Conservation (phyloP, 768 basidiomycete genomes). For the Kwoniella dendrophila region DNA sequence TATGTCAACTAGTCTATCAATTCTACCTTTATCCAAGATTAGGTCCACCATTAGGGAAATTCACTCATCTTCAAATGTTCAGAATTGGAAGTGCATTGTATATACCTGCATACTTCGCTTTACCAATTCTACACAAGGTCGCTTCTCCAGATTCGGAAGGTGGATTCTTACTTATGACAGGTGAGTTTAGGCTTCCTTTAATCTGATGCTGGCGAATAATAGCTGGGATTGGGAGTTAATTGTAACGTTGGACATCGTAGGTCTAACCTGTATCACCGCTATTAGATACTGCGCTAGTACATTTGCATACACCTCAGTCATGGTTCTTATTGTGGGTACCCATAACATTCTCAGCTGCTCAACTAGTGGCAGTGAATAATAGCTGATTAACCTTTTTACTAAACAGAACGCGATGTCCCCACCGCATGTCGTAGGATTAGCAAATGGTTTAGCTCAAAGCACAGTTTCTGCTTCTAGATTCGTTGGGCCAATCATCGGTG, state of each 20-base stretch:
- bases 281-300: constrained; percentile 83
- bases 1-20: constrained; percentile 86
- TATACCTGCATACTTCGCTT: constrained; percentile 84
- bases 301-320: constrained; percentile 86
- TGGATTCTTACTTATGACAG: constrained; percentile 75
- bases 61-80: constrained; percentile 57
- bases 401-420: constrained; percentile 70
- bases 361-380: background rate
- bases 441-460: constrained; percentile 95
- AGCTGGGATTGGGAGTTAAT: background rate
- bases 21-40: constrained; percentile 58
- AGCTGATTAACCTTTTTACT: background rate
- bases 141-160: constrained; percentile 71
- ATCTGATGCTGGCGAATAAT: too few species aligned
- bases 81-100: constrained; percentile 67
- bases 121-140: constrained; percentile 70
- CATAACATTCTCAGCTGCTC: background rate
- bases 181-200: constrained; percentile 33
- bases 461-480: constrained; percentile 91
- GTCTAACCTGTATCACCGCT: constrained; percentile 77
- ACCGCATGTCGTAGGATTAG: constrained; percentile 80
- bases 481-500: constrained; percentile 66
- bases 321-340: constrained; percentile 66
- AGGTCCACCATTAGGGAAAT: constrained; percentile 56
- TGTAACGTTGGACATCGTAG: constrained; percentile 57